Conservation (phyloP, 108 stramenopile species). For the Discostella stelligeroides region DNA sequence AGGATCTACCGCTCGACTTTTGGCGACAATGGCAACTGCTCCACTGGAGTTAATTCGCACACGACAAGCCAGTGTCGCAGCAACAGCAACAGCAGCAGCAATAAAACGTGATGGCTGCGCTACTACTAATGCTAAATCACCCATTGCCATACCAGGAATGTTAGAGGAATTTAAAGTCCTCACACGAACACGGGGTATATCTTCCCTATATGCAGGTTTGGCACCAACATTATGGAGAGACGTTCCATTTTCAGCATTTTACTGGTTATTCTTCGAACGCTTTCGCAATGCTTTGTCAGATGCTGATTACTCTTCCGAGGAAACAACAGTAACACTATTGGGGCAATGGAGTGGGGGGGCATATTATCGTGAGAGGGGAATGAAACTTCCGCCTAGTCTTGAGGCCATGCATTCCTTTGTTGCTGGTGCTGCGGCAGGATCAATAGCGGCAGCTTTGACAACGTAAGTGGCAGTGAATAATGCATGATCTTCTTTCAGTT, state of each 20-base stretch:
- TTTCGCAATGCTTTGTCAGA: slow-evolving; percentile 38
- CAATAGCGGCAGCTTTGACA: slow-evolving; percentile 85
- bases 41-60: slow-evolving; percentile 92
- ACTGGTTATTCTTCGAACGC: slow-evolving; percentile 88
- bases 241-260: slow-evolving; percentile 95
- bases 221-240: slow-evolving; percentile 91
- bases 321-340: not conserved
- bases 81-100: slow-evolving; percentile 25
- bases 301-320: too few species aligned
- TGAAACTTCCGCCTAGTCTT: slow-evolving; percentile 16
- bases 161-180: slow-evolving; percentile 55
- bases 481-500: too few species aligned
- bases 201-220: slow-evolving; percentile 79
- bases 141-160: slow-evolving; percentile 30
- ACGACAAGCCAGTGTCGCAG: slow-evolving; percentile 54
- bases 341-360: slow-evolving; percentile 1
- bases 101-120: not conserved
- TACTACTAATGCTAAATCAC: not conserved
- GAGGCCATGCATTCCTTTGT: slow-evolving; percentile 65
- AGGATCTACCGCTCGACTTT: slow-evolving; percentile 78
- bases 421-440: slow-evolving; percentile 78
- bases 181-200: slow-evolving; percentile 58
- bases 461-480: slow-evolving; percentile 58
- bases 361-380: slow-evolving; percentile 9
- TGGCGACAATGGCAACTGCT: slow-evolving; percentile 82